Evolutionary conservation across 2,329 filamentous ascomycete species (phyloP), one percentile per base, ranked within the genome.

Genomic region (Aspergillus neoniger): DNA sequence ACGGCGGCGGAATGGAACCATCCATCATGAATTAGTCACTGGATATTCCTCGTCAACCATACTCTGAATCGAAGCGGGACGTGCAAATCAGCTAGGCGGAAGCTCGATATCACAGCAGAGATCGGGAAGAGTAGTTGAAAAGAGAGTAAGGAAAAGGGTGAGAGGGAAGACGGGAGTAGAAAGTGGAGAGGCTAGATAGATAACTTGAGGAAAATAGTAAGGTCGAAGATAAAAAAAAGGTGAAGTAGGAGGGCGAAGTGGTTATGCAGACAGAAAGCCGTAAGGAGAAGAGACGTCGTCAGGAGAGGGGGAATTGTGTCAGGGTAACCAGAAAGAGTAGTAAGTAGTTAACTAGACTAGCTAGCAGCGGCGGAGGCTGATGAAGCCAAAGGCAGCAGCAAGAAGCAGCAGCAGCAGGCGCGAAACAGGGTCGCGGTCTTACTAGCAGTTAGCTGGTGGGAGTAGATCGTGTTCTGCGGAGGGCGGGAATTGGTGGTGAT

Each of bases 1-100:
- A 63, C 55, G 67, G 60, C 63, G 68, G 62, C 61, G 67, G 61
- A 51, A 70, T 62, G 61, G 68, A 66, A 59, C 65, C 64, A 63
- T 66, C 64, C 68, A 70, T 69, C 60, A 63, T 68, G 63, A 64
- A 62, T 55, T 49, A 49, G 54, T 60, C 41, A 59, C 55, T 54
- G 56, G 55, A 23, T 39, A 47, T 43, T 39, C 21, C 36, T 58
- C 44, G 60, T 59, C 55, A 65, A 53, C 58, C 67, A 68, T 69
- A 67, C 60, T 68, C 65, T 58, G 61, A 54, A 55, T 30, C 36
- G 41, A 39, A 30, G 23, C 51, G 25, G 47, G 36, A 25, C 14
- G 23, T 57, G 48, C 17, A 52, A 43, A 41, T 21, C 17, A 28
- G 23, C 17, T 38, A 38, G 21, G 53, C 25, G 15, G 39, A 19